Evolutionary conservation across 495 filamentous ascomycete species (phyloP).

Genomic region (Friedmanniomyces simplex): DNA sequence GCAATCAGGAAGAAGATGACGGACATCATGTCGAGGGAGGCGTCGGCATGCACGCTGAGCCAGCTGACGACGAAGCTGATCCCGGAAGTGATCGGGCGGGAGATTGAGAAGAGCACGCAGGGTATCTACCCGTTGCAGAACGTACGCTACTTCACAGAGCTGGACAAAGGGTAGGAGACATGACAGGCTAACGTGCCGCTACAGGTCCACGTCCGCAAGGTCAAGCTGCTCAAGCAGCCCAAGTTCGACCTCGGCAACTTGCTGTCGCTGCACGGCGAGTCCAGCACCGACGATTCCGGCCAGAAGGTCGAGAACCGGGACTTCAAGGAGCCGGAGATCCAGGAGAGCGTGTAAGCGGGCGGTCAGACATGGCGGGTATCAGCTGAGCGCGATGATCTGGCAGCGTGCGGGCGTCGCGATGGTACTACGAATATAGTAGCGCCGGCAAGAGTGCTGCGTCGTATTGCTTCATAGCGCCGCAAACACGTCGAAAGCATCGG

Average conservation of each 20-base stretch:
- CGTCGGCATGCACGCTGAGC: constrained; percentile 78
- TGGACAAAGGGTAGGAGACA: constrained; percentile 6
- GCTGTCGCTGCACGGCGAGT: constrained; percentile 92
- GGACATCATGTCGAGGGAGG: constrained; percentile 96
- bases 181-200: constrained; percentile 5
- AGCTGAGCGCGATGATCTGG: not conserved
- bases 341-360: constrained; percentile 70
- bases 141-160: constrained; percentile 44
- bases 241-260: constrained; percentile 98
- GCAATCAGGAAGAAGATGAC: constrained; percentile 98
- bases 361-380: not conserved
- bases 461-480: not conserved
- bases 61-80: constrained; percentile 97
- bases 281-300: constrained; percentile 86
- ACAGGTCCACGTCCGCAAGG: constrained; percentile 98
- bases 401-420: not conserved
- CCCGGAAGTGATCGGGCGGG: constrained; percentile 96
- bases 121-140: constrained; percentile 99
- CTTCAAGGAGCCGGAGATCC: constrained; percentile 85
- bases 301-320: constrained; percentile 86
- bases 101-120: constrained; percentile 98
- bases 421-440: not conserved
- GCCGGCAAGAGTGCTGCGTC: not conserved
- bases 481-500: not conserved
- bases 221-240: constrained; percentile 94